Percentiles rank a stretch among this genome's conserved stretches.
phyloP scores from a whole-genome alignment of 78 protist genomes.

The Protostelium mycophagum region DNA sequence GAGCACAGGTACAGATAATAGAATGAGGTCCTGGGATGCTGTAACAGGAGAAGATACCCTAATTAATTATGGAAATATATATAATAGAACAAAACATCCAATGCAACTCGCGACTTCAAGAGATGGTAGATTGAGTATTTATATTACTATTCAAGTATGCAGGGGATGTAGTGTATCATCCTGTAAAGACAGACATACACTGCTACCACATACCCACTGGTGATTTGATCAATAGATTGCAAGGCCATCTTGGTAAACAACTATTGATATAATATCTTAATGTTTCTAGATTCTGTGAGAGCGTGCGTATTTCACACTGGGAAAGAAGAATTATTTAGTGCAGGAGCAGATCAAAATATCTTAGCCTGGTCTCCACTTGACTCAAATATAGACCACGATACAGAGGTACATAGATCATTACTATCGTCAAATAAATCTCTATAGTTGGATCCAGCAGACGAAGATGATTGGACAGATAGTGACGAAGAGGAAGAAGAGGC shows the following conservation, averaged over 20 bases:
- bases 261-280: background rate
- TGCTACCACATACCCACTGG: background rate
- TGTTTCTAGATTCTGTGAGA: background rate
- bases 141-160: background rate
- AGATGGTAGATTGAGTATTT: background rate
- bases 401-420: background rate
- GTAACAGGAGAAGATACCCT: background rate
- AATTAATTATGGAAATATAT: background rate
- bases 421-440: too few relatives aligned
- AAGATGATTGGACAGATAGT: background rate
- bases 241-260: background rate
- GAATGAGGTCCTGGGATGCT: background rate
- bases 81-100: background rate
- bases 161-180: background rate
- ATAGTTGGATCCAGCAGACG: background rate
- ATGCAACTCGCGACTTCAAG: background rate
- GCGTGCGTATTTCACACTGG: background rate
- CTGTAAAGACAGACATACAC: background rate
- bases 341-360: background rate
- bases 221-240: background rate
- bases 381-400: too few relatives aligned
- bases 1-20: background rate
- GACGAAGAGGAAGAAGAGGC: background rate
- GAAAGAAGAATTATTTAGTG: background rate
- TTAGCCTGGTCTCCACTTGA: background rate